phyloP scores from a whole-genome alignment of 2,329 filamentous ascomycete genomes.

The Cladosporium sp. region DNA sequence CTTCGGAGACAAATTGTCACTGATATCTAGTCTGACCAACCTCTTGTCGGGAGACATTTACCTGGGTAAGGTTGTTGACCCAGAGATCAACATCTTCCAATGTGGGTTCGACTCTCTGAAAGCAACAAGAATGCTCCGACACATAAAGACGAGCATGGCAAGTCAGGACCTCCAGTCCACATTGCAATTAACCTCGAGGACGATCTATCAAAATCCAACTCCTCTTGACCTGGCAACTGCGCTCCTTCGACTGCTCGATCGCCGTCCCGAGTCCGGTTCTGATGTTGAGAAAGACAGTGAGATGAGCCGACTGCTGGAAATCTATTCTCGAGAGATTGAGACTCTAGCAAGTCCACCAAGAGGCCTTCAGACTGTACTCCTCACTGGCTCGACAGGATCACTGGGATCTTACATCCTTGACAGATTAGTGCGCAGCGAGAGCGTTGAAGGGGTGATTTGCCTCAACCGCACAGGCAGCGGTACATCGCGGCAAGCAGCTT shows the following conservation, averaged over 20 bases:
- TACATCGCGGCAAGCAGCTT: constrained; percentile 27
- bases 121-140: neutral
- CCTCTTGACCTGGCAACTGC: neutral
- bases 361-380: constrained; percentile 26
- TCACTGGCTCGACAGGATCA: constrained; percentile 41
- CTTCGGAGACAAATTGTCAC: neutral
- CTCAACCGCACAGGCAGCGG: constrained; percentile 31
- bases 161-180: constrained; percentile 43
- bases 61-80: neutral
- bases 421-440: constrained; percentile 28
- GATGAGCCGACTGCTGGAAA: neutral
- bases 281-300: neutral
- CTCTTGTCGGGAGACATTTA: neutral
- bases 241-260: neutral
- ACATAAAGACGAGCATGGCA: neutral
- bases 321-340: neutral
- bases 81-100: neutral
- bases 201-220: constrained; percentile 42
- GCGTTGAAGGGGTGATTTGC: constrained; percentile 33
- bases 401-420: constrained; percentile 38
- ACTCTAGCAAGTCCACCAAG: neutral
- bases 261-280: neutral
- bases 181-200: constrained; percentile 51
- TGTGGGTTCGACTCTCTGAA: constrained; percentile 4
- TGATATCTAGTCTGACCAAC: neutral